Evolutionary conservation across 768 basidiomycete species (phyloP).

Genomic region (Mycena venus): DNA sequence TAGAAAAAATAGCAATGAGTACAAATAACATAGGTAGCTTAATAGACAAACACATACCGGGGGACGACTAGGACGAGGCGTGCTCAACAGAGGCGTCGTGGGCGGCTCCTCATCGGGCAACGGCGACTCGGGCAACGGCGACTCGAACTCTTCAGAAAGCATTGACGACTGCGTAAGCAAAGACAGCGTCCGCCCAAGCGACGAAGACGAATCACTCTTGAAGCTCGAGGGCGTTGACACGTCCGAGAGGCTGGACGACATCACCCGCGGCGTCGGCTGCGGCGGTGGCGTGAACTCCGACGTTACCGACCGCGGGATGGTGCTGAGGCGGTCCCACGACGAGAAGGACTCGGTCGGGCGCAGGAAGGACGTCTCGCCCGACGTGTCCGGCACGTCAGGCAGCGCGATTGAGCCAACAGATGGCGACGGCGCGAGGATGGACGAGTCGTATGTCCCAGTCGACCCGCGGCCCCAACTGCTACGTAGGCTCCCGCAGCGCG

Average conservation of each 20-base stretch:
- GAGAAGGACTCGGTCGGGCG: slow-evolving; percentile 66
- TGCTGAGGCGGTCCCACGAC: slow-evolving; percentile 57
- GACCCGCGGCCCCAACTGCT: slow-evolving; percentile 71
- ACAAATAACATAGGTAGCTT: not conserved
- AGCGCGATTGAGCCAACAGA: slow-evolving; percentile 66
- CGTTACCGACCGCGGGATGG: slow-evolving; percentile 56
- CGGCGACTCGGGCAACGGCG: slow-evolving; percentile 6
- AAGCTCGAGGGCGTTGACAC: slow-evolving; percentile 32
- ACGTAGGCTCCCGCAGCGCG: slow-evolving; percentile 42
- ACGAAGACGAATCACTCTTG: slow-evolving; percentile 17
- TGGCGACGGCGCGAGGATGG: slow-evolving; percentile 79
- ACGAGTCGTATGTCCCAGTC: slow-evolving; percentile 82
- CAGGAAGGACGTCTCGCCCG: slow-evolving; percentile 82
- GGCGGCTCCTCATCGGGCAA: slow-evolving; percentile 14
- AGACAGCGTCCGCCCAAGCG: slow-evolving; percentile 28
- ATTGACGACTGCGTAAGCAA: slow-evolving; percentile 28
- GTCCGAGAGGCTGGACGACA: slow-evolving; percentile 24
- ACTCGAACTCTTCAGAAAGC: slow-evolving; percentile 23
- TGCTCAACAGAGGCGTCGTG: slow-evolving; percentile 30
- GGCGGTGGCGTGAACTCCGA: slow-evolving; percentile 45
- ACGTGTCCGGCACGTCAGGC: slow-evolving; percentile 72
- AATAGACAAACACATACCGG: slow-evolving; percentile 39
- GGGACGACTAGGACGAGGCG: slow-evolving; percentile 38
- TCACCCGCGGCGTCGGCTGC: slow-evolving; percentile 38
- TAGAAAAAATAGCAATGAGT: slow-evolving; percentile 34